Percentiles rank a stretch among this genome's conserved stretches.
Evolutionary conservation across 2,329 filamentous ascomycete species (phyloP).

Genomic region (Fonsecaea nubica): DNA sequence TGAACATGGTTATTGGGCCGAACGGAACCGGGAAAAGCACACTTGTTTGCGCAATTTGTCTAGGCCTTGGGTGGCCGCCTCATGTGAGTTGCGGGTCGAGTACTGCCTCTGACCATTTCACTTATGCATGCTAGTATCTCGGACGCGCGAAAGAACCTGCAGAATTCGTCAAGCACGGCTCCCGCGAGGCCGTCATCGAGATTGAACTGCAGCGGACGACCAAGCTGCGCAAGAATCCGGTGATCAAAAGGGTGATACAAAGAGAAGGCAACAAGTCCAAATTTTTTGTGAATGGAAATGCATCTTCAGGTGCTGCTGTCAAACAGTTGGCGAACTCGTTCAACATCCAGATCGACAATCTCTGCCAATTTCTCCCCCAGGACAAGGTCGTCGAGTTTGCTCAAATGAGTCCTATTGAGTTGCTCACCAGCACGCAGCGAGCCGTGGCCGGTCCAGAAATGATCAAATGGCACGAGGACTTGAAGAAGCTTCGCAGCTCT

Average conservation of each 20-base stretch:
- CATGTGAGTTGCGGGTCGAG: constrained; percentile 50
- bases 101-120: not conserved
- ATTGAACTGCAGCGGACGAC: constrained; percentile 76
- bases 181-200: constrained; percentile 78
- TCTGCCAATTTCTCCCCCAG: constrained; percentile 96
- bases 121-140: constrained; percentile 62
- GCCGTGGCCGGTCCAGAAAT: constrained; percentile 85
- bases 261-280: constrained; percentile 80
- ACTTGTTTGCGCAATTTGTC: constrained; percentile 92
- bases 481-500: constrained; percentile 73
- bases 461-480: constrained; percentile 74
- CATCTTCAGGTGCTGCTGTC: constrained; percentile 67
- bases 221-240: constrained; percentile 64
- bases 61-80: constrained; percentile 85
- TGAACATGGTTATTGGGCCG: constrained; percentile 99
- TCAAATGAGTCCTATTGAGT: constrained; percentile 77
- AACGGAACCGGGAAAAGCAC: constrained; percentile 99
- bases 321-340: constrained; percentile 71
- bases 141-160: constrained; percentile 83
- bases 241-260: constrained; percentile 78
- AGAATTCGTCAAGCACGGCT: constrained; percentile 93
- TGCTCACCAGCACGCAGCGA: constrained; percentile 83
- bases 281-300: constrained; percentile 77
- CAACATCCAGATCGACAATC: constrained; percentile 94
- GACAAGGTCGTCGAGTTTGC: constrained; percentile 96